These are phyloP conservation scores for Yamadazyma membranifaciens DNA, from an alignment of 1,139 yeast species.

Conservation along the genomic window DNA sequence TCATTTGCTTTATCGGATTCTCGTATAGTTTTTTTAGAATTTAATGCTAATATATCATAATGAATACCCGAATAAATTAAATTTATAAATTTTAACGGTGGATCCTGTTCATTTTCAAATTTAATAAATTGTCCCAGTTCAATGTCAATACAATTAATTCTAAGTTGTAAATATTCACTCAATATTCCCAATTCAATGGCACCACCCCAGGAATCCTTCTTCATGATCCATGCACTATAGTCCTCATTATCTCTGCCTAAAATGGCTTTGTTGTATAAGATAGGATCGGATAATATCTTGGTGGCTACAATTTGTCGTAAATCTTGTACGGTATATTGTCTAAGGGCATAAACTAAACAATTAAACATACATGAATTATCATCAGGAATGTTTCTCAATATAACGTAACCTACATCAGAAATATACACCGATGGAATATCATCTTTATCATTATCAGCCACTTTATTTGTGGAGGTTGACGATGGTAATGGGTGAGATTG, in stretches of 20 bases:
- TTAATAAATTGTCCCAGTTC: constrained; percentile 60
- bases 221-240: constrained; percentile 62
- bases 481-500: background rate
- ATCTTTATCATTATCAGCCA: constrained; percentile 6
- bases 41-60: constrained; percentile 61
- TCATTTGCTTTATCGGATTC: constrained; percentile 28
- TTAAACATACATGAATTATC: constrained; percentile 81
- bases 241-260: constrained; percentile 52
- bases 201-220: constrained; percentile 79
- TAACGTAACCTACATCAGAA: constrained; percentile 26
- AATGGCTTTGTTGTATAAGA: constrained; percentile 53
- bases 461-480: constrained; percentile 2
- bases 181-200: constrained; percentile 75
- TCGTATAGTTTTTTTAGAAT: constrained; percentile 24
- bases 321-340: constrained; percentile 31
- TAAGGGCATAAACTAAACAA: constrained; percentile 57
- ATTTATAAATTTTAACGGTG: constrained; percentile 39
- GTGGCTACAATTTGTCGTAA: constrained; percentile 48
- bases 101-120: constrained; percentile 44
- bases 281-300: constrained; percentile 43
- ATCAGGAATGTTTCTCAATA: constrained; percentile 65
- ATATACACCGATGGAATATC: constrained; percentile 31
- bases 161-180: constrained; percentile 50
- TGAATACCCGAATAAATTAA: constrained; percentile 74
- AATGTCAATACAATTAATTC: constrained; percentile 65